Conservation (phyloP, 2,329 filamentous ascomycete genomes). For the Trichoderma pleuroti region DNA sequence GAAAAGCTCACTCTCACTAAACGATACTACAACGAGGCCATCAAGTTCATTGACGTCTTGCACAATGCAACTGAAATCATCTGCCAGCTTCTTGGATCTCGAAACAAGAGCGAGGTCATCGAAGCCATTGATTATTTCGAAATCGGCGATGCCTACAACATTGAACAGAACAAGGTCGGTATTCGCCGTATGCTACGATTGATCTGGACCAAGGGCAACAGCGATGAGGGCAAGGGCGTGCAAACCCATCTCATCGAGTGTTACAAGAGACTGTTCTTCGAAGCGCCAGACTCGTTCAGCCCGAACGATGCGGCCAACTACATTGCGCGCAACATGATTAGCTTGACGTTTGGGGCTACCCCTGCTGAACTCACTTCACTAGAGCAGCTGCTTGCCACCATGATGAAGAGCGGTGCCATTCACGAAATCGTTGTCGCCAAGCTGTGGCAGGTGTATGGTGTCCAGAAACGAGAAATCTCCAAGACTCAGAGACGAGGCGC, state of each 20-base stretch:
- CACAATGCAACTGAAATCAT: conserved; percentile 78
- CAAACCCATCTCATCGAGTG: conserved; percentile 96
- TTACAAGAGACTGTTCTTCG: conserved; percentile 93
- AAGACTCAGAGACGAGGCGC: conserved; percentile 84
- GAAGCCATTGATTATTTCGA: conserved; percentile 99
- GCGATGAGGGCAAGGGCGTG: conserved; percentile 96
- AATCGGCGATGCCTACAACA: conserved; percentile 90
- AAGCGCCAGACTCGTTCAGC: conserved; percentile 84
- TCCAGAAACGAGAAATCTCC: conserved; percentile 90
- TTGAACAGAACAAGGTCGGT: conserved; percentile 86
- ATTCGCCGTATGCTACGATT: conserved; percentile 93
- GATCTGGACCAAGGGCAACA: conserved; percentile 99
- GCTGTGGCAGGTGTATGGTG: conserved; percentile 95
- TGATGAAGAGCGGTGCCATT: conserved; percentile 92
- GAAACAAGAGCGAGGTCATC: conserved; percentile 97
- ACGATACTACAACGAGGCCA: conserved; percentile 88
- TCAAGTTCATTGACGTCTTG: conserved; percentile 89
- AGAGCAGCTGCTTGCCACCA: conserved; percentile 90
- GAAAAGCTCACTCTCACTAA: conserved; percentile 82
- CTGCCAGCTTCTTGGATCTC: conserved; percentile 83
- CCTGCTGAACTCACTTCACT: conserved; percentile 92
- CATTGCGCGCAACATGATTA: conserved; percentile 97
- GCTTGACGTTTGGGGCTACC: conserved; percentile 90
- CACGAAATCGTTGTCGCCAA: conserved; percentile 84
- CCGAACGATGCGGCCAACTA: conserved; percentile 91